Evolutionary conservation across 2,329 filamentous ascomycete species (phyloP), one percentile per base, ranked within the genome.

Genomic region (Bipolaris victoriae): DNA sequence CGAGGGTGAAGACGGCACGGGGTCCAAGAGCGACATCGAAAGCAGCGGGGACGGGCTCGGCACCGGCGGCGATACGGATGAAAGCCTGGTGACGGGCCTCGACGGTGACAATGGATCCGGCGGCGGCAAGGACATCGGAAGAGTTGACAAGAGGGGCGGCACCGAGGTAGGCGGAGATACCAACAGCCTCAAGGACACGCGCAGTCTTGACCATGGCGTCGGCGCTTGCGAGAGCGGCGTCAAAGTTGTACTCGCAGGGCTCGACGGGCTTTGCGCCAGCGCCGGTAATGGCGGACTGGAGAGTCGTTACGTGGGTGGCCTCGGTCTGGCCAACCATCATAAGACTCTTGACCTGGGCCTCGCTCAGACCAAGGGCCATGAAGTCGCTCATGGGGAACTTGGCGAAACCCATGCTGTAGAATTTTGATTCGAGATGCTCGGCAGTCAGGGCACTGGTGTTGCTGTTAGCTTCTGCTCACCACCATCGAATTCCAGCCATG

Each of bases 81-180:
- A 90, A 87, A 60, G 87, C 88, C 77, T 90, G 88, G 78, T 92
- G 90, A 57, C 90, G 84, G 26, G 88, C 83, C 78, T 92, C 90
- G 58, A 90, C 83, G 22, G 88, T 90, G 43, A 90, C 83, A 73
- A 92, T 92, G 49, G 85, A 85, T 9, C 83, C 89, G 2, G 90
- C 89, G 18, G 86, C 85, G 58, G 83, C 80, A 49, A 92, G 85
- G 60, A 90, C 84, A 48, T 79, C 80, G 48, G 82, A 78, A 53
- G 82, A 81, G 44, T 83, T 81, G 61, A 92, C 76, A 31, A 91
- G 80, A 4, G 88, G 86, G 13, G 88, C 88, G 24, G 88, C 89
- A 57, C 89, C 89, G 13, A 91, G 84, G 77, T 85, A 84, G 61
- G 89, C 89, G n/a, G 87, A 89, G 31, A 91, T 83, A 75, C 89